Evolutionary conservation across 345 rosid genomes (phyloP).

Genomic region (Linum trigynum): DNA sequence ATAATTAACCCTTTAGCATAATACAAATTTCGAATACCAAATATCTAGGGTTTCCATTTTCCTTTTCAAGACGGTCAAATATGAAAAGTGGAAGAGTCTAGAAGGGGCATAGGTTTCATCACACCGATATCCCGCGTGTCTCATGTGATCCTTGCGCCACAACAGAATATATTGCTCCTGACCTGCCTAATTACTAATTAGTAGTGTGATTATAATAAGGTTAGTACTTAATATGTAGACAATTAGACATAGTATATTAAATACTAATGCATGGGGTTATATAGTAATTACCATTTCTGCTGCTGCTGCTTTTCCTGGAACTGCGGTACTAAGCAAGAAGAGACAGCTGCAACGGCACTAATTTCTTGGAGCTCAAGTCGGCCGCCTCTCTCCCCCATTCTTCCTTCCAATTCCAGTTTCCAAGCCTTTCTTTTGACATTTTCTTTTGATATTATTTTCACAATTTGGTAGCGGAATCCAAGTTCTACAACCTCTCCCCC

Average conservation of each 20-base stretch:
- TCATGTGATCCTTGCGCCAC: background rate
- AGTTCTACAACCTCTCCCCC: background rate
- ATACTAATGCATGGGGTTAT: too few species aligned
- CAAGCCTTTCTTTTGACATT: background rate
- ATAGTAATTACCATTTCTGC: too few species aligned
- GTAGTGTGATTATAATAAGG: too few species aligned
- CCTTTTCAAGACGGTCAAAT: background rate
- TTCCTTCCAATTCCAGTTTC: background rate
- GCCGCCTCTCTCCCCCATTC: background rate
- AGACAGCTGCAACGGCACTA: too few species aligned
- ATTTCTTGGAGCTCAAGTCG: slow-evolving; percentile 34
- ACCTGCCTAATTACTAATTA: background rate
- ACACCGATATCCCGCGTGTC: background rate
- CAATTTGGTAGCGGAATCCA: background rate
- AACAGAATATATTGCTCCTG: background rate
- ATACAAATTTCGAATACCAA: too few species aligned
- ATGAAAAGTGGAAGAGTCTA: background rate
- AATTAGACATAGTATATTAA: too few species aligned
- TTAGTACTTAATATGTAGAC: too few species aligned
- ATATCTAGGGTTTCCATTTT: background rate
- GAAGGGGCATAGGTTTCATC: background rate
- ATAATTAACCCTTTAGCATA: too few species aligned
- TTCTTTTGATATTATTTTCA: background rate
- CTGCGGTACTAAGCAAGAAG: too few species aligned
- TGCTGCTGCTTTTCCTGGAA: too few species aligned